Percentiles rank a stretch among this genome's conserved stretches.
These are phyloP conservation scores for Hortaea werneckii DNA, from an alignment of 2,329 filamentous ascomycete genomes.

Conservation along the genomic window DNA sequence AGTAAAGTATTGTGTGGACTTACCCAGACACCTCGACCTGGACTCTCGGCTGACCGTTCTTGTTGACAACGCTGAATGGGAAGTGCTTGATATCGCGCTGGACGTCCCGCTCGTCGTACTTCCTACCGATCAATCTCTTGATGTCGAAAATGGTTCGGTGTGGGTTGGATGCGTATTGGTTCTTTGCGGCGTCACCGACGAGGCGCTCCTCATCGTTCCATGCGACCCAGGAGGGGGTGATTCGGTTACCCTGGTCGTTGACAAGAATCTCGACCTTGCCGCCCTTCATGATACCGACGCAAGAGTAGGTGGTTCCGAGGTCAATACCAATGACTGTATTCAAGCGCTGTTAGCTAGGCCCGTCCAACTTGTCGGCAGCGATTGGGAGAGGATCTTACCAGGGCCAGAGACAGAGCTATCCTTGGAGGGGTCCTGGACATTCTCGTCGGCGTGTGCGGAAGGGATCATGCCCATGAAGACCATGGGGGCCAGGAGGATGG, in stretches of 20 bases:
- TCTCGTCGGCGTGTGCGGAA: conserved; percentile 52
- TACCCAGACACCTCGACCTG: conserved; percentile 57
- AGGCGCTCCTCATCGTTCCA: conserved; percentile 92
- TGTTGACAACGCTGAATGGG: conserved; percentile 87
- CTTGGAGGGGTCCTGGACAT: conserved; percentile 50
- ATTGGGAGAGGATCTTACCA: conserved; percentile 26
- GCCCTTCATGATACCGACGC: conserved; percentile 91
- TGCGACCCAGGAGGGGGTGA: conserved; percentile 55
- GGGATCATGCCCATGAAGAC: conserved; percentile 61
- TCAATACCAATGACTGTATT: conserved; percentile 78
- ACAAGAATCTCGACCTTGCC: conserved; percentile 92
- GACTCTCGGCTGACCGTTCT: conserved; percentile 81
- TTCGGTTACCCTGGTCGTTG: conserved; percentile 95
- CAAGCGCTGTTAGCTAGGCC: conserved; percentile 39
- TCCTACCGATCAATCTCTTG: conserved; percentile 44
- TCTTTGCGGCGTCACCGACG: conserved; percentile 95
- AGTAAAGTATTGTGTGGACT: conserved; percentile 3
- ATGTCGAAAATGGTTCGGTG: conserved; percentile 37
- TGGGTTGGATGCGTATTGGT: conserved; percentile 57
- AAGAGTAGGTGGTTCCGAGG: conserved; percentile 78
- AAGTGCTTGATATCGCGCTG: conserved; percentile 96
- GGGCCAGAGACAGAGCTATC: conserved; percentile 64
- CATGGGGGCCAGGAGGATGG: conserved; percentile 76
- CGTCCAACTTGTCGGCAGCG: background rate
- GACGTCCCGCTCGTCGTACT: conserved; percentile 58